phyloP scores from a whole-genome alignment of 495 filamentous ascomycete species.

The Lichenothelia convexa region DNA sequence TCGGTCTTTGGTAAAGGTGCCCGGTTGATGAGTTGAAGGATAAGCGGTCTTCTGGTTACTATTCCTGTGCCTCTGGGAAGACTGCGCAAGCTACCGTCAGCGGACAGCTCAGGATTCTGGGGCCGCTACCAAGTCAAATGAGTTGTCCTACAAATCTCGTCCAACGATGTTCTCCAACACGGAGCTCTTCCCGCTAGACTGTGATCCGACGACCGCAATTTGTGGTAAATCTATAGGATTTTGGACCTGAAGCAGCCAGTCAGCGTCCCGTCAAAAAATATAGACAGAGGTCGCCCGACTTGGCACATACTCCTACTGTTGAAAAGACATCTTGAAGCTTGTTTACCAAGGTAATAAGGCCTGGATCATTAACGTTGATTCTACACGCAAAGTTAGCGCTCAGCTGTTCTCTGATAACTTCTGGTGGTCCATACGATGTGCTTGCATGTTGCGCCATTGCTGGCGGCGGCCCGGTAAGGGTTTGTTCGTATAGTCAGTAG shows the following conservation, averaged over 20 bases:
- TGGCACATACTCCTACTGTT: conserved; percentile 73
- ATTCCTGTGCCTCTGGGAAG: conserved; percentile 96
- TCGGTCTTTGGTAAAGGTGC: conserved; percentile 32
- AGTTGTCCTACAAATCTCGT: conserved; percentile 70
- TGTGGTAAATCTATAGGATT: conserved; percentile 99
- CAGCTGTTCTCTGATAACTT: neutral
- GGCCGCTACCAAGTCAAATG: conserved; percentile 1
- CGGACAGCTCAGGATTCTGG: conserved; percentile 4
- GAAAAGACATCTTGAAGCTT: conserved; percentile 99
- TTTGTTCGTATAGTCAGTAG: no score
- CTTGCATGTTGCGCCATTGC: conserved; percentile 22
- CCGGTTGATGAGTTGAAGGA: conserved; percentile 95
- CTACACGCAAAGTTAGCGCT: conserved; percentile 21
- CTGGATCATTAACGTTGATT: conserved; percentile 66
- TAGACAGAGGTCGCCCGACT: conserved; percentile 1
- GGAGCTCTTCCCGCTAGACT: conserved; percentile 99
- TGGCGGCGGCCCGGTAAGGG: conserved; percentile 10
- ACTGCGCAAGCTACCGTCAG: conserved; percentile 29
- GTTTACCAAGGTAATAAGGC: conserved; percentile 86
- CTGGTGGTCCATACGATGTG: conserved; percentile 18
- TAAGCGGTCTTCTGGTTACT: conserved; percentile 86
- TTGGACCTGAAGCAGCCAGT: conserved; percentile 41
- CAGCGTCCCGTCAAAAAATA: conserved; percentile 2
- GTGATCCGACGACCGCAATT: conserved; percentile 96
- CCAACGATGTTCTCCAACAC: conserved; percentile 99